A percentile compares a stretch with the other conserved stretches of the same genome.
These are phyloP conservation scores for Hypsizygus marmoreus DNA, from an alignment of 768 basidiomycete species.

Conservation along the genomic window DNA sequence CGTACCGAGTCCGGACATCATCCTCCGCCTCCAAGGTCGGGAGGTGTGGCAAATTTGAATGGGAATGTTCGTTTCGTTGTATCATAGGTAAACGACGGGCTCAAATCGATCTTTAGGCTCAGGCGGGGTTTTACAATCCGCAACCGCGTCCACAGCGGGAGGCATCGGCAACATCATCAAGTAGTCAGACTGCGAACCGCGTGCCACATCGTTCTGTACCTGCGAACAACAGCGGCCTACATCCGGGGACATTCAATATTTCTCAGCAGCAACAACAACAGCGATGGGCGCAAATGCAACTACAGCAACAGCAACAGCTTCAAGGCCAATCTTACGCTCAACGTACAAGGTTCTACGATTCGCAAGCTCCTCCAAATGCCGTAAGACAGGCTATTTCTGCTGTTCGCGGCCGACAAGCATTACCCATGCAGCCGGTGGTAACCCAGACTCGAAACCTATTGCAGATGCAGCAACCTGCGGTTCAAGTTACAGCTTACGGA, in stretches of 20 bases:
- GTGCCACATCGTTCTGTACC: neutral
- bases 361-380: neutral
- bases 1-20: no score
- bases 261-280: neutral
- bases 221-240: neutral
- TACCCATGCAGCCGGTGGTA: constrained; percentile 14
- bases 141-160: neutral
- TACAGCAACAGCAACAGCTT: constrained; percentile 3
- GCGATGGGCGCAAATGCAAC: neutral
- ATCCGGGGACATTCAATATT: no score
- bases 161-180: neutral
- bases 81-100: no score
- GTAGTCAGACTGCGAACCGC: neutral
- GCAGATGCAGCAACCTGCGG: neutral
- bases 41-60: no score
- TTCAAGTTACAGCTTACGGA: no score
- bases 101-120: no score
- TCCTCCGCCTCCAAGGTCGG: no score
- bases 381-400: neutral
- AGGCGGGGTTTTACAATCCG: neutral
- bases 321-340: no score
- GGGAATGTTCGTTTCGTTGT: no score
- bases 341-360: no score
- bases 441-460: neutral
- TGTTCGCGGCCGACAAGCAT: constrained; percentile 7